Base-by-base conservation (phyloP, 352 stramenopile genomes). In the Aphanomyces invadans region DNA sequence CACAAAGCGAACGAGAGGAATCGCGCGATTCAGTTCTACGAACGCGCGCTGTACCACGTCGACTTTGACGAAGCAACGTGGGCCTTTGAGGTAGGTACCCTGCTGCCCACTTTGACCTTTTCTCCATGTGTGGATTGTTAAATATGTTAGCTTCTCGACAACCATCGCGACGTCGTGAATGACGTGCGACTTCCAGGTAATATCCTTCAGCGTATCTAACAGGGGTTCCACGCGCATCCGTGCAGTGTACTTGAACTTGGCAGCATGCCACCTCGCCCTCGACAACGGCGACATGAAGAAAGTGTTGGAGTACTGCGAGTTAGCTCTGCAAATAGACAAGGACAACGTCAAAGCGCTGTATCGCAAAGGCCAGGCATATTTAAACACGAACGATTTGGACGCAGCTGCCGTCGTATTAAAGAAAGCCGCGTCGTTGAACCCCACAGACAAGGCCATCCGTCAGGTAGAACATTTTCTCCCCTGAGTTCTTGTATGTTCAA, bases 291-390 rank as follows among this genome's bases (percentile, higher is more conserved):
- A 86, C 17, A 59, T 75, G 10, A 59, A 49, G 0, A 89, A 90
- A 56, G 82, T 80, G 12, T 63, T 84, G 10, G 78, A 91, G 57
- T 80, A 91, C n/a, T 77, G 78, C 3, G 69, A 89, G 32, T 51
- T 81, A 21, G 87, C 83, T 26, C 77, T 95, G 45, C 67, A 55
- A 44, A 89, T 92, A 48, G 83, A 95, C n/a, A 63, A 75, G 2
- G 70, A 83, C 7, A 93, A 92, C 63, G 71, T 86, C 64, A 95
- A 95, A 66, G 87, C 83, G n/a, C 65, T 94, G 32, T 95, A 94
- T 54, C 83, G 84, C 49, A 73, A 77, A 28, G 87, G 86, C 17
- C 76, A 79, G 7, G 86, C 86, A 31, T 73, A 85, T 31, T 68
- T 91, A 32, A 49, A 88, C 7, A 73, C 56, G 1, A 82, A 79